phyloP scores from a whole-genome alignment of 1,284 basidiomycete species.

The Phellinidium pouzarii region DNA sequence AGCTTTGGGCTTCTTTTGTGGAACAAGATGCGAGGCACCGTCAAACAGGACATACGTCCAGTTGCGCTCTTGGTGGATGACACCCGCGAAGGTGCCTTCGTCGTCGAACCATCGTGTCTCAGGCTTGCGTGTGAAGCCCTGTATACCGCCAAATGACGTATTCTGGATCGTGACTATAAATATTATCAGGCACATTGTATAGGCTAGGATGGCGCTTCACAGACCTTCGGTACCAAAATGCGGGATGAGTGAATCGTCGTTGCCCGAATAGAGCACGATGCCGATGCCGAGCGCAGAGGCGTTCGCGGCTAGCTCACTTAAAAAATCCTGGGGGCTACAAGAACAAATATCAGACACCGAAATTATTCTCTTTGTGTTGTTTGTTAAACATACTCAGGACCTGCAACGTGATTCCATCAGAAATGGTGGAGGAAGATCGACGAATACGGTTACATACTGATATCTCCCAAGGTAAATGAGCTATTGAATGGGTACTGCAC shows the following conservation, averaged over 20 bases:
- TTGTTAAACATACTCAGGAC: slow-evolving; percentile 4
- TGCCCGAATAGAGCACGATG: slow-evolving; percentile 29
- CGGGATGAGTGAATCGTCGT: slow-evolving; percentile 27
- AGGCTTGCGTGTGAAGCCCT: slow-evolving; percentile 20
- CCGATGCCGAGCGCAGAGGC: slow-evolving; percentile 25
- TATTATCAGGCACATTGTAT: background rate
- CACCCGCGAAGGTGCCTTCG: slow-evolving; percentile 24
- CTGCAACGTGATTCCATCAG: background rate
- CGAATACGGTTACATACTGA: slow-evolving; percentile 1
- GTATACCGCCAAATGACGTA: slow-evolving; percentile 23
- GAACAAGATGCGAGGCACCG: slow-evolving; percentile 28
- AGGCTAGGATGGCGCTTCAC: background rate
- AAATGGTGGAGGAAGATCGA: background rate
- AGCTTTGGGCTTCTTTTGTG: slow-evolving; percentile 23
- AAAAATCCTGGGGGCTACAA: slow-evolving; percentile 28
- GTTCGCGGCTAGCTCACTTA: slow-evolving; percentile 27
- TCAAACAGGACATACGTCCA: slow-evolving; percentile 28
- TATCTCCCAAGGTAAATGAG: background rate
- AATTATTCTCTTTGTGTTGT: background rate
- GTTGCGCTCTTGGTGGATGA: slow-evolving; percentile 29
- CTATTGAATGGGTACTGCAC: slow-evolving; percentile 12
- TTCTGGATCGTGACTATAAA: slow-evolving; percentile 25
- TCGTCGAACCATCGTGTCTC: slow-evolving; percentile 26
- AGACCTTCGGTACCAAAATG: slow-evolving; percentile 25
- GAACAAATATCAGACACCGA: background rate